Percentiles rank a stretch among this genome's conserved stretches.
Conservation (phyloP, 345 rosid species). For the Hibiscus syriacus region DNA sequence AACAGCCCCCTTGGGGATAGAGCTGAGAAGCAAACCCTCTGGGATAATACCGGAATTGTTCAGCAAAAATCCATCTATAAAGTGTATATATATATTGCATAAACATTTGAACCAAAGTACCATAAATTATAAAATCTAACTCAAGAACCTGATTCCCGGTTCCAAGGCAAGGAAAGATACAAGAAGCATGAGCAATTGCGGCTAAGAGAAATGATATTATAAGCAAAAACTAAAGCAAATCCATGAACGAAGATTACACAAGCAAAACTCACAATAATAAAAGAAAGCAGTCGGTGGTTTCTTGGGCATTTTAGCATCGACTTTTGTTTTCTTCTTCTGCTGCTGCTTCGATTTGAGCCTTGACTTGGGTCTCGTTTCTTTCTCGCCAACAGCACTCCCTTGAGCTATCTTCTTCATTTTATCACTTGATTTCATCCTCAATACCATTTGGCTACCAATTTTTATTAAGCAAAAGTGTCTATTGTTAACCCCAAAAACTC, state of each 20-base stretch:
- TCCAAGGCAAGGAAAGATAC: background rate
- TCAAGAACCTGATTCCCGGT: background rate
- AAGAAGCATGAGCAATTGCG: background rate
- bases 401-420: slow-evolving; percentile 3
- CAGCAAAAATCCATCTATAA: no score
- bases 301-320: slow-evolving; percentile 66
- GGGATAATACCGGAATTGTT: no score
- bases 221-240: background rate
- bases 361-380: slow-evolving; percentile 7
- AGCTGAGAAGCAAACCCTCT: no score
- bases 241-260: background rate
- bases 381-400: background rate
- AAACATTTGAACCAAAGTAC: no score
- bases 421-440: slow-evolving; percentile 1
- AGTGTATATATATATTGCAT: no score
- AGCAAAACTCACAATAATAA: slow-evolving; percentile 54
- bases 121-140: background rate
- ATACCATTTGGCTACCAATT: background rate
- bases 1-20: no score
- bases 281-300: slow-evolving; percentile 94
- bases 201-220: no score
- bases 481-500: background rate
- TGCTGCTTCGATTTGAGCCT: slow-evolving; percentile 17
- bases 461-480: background rate
- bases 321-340: slow-evolving; percentile 35